Evolutionary conservation across 345 rosid genomes (phyloP), one percentile per base, ranked within the genome.

Genomic region (Diplotaxis tenuifolia): DNA sequence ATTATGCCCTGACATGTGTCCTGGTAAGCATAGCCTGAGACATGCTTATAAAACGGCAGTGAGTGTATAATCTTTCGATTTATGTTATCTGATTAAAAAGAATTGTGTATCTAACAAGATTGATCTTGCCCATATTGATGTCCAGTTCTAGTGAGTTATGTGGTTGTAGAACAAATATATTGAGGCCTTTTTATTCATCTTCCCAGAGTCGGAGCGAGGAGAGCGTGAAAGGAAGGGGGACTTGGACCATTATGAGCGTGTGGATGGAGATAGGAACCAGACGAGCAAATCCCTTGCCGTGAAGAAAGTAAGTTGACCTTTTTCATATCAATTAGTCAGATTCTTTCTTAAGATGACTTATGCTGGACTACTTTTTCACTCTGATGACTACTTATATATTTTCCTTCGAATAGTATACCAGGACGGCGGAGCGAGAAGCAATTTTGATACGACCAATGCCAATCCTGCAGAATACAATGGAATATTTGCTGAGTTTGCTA

Each of bases 221-320:
- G 96, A 95, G 75, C 83, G 99, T 75, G 99, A 88, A 86, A 87
- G 99, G 79, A 92, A 95, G 85, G 98, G 98, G 71, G 99, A 95
- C 81, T 93, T 95, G 73, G 97, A 95, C 71, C 96, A 80, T 74
- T 87, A 86, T 76, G 99, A 95, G 76, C 96, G 97, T 12, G 68
- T 95, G 79, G 96, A 87, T 83, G 98, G 97, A 57, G 96, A 75
- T 84, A 84, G 98, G 83, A 88, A 95, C 82, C 98, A 95, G 79
- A 90, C 98, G 22, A 88, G 82, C 67, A 79, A 85, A 70, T 84
- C 59, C 81, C 89, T 95, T 68, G 98, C 98, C 70, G 89, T 95
- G 75, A 95, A 95, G 81, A 95, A 95, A 62, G 80, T 77, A 61
- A 52, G 52, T 14, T 65, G 16, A 25, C 68, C 56, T 58, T 65